A percentile compares a stretch with the other conserved stretches of the same genome.
These are phyloP conservation scores for Jaltomata sinuosa DNA, from an alignment of 257 asterid species.

Conservation along the genomic window DNA sequence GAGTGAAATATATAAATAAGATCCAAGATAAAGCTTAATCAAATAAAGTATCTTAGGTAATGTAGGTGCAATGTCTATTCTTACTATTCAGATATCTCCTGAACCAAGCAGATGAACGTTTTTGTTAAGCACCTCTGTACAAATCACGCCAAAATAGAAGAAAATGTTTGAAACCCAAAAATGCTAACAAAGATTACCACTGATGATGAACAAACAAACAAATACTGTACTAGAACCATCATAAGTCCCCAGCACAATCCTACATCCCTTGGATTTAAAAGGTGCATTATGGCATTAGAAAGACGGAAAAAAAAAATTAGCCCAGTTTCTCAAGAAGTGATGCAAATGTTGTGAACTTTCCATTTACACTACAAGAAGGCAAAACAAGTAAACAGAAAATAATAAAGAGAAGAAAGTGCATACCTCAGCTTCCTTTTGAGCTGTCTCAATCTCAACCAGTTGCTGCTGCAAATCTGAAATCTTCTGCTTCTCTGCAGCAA, in stretches of 20 bases:
- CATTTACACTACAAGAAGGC: neutral
- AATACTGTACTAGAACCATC: neutral
- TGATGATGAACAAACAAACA: neutral
- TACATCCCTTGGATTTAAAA: neutral
- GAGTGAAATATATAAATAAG: neutral
- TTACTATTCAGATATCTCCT: neutral
- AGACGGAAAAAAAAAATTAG: neutral
- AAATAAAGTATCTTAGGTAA: neutral
- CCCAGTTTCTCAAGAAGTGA: neutral
- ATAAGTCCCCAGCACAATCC: neutral
- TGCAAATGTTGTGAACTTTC: neutral
- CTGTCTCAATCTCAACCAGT: constrained; percentile 45
- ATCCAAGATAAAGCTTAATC: neutral
- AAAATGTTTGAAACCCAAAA: neutral
- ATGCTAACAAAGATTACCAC: neutral
- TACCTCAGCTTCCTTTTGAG: constrained; percentile 65
- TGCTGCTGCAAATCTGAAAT: constrained; percentile 45
- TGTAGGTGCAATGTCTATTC: neutral
- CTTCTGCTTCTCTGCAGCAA: constrained; percentile 50
- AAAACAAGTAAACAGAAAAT: neutral
- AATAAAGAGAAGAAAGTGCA: constrained; percentile 1
- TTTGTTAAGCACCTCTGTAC: neutral
- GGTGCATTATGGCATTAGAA: neutral
- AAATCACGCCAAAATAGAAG: neutral
- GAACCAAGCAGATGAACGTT: neutral